Conservation (phyloP, 2,329 filamentous ascomycete genomes). For the Cladosporium phlei region DNA sequence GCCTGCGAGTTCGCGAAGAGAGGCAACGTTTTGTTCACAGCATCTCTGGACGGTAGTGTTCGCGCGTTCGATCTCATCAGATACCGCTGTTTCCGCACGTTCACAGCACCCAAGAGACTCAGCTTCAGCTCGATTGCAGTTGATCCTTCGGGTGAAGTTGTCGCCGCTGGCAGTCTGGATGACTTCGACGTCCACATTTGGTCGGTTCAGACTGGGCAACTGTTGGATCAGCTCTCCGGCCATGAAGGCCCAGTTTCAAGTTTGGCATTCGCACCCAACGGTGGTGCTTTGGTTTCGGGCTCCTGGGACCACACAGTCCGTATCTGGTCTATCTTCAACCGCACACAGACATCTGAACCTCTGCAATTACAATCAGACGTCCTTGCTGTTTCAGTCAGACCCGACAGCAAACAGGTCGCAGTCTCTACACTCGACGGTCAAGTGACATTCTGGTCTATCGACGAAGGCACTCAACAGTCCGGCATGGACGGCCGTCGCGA, state of each 20-base stretch:
- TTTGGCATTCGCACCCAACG: constrained; percentile 83
- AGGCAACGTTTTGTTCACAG: constrained; percentile 92
- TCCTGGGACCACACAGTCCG: constrained; percentile 96
- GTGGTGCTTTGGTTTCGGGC: constrained; percentile 76
- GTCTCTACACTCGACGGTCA: constrained; percentile 92
- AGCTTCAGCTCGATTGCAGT: constrained; percentile 93
- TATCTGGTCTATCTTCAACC: constrained; percentile 90
- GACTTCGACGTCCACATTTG: constrained; percentile 97
- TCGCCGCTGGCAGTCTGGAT: constrained; percentile 90
- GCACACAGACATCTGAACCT: constrained; percentile 92
- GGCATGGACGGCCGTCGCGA: constrained; percentile 87
- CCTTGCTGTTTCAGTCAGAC: constrained; percentile 76
- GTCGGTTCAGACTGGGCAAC: constrained; percentile 95
- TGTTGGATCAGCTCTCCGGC: constrained; percentile 83
- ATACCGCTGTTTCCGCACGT: constrained; percentile 95
- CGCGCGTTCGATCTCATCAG: constrained; percentile 93
- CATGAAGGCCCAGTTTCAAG: constrained; percentile 92
- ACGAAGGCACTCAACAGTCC: constrained; percentile 78
- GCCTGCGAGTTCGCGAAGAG: constrained; percentile 92
- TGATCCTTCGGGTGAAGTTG: constrained; percentile 94
- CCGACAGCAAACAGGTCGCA: constrained; percentile 85
- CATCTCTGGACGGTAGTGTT: constrained; percentile 89
- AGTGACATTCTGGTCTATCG: constrained; percentile 88
- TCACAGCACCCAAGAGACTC: constrained; percentile 84
- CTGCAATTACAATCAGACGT: constrained; percentile 90